These are phyloP conservation scores for Pleurotus cornucopiae DNA, from an alignment of 768 basidiomycete genomes.

Conservation along the genomic window DNA sequence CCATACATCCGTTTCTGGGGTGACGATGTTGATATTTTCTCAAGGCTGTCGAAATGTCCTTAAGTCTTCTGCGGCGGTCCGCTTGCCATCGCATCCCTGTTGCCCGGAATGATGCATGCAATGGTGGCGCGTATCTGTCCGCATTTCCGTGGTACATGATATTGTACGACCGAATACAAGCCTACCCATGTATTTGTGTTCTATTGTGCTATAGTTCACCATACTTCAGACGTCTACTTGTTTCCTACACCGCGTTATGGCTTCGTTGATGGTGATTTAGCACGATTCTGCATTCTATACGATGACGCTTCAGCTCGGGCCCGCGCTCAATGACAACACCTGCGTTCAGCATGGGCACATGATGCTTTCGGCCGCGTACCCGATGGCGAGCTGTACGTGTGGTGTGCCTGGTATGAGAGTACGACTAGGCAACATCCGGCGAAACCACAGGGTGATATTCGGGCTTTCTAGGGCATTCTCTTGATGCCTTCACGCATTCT, in stretches of 20 bases:
- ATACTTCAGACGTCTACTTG: too few relatives aligned
- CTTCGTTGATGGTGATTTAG: too few relatives aligned
- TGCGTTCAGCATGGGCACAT: background rate
- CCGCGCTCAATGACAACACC: background rate
- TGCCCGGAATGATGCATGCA: background rate
- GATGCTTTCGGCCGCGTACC: background rate
- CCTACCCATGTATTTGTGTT: too few relatives aligned
- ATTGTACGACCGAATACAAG: too few relatives aligned
- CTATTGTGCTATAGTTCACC: too few relatives aligned
- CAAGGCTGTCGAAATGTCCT: background rate
- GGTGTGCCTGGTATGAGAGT: background rate
- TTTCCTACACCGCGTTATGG: too few relatives aligned
- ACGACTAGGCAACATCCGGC: background rate
- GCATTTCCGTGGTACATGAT: too few relatives aligned
- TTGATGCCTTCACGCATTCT: background rate
- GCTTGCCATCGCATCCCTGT: background rate
- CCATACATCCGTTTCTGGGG: slow-evolving; percentile 7
- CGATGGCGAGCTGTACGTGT: background rate
- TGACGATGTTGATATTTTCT: background rate
- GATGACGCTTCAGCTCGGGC: too few relatives aligned
- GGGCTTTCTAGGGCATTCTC: slow-evolving; percentile 5
- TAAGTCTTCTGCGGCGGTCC: background rate
- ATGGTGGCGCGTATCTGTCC: too few relatives aligned
- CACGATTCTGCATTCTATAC: too few relatives aligned
- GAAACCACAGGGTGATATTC: slow-evolving; percentile 1